phyloP scores from a whole-genome alignment of 192 early-diverging fungal species.

The Endogone sp. region DNA sequence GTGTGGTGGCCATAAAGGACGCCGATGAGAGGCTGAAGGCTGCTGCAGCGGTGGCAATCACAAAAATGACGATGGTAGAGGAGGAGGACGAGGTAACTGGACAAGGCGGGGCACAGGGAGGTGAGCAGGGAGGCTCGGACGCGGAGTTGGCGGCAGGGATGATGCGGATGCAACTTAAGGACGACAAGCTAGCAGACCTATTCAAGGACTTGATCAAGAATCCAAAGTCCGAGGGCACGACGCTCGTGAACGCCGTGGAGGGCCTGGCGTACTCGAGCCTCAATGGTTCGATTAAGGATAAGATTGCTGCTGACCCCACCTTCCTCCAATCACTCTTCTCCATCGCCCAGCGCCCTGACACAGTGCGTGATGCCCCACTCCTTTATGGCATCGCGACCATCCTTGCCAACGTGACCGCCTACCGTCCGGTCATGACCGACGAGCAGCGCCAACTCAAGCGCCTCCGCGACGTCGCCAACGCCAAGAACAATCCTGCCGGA shows the following conservation, averaged over 20 bases:
- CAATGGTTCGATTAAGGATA: slow-evolving; percentile 63
- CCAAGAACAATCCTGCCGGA: slow-evolving; percentile 8
- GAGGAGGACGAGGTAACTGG: not conserved
- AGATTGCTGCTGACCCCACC: slow-evolving; percentile 48
- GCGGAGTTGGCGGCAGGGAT: slow-evolving; percentile 40
- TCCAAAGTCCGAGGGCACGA: not conserved
- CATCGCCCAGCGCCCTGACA: slow-evolving; percentile 37
- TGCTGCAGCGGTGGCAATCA: slow-evolving; percentile 53
- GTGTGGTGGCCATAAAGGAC: slow-evolving; percentile 21
- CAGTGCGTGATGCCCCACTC: slow-evolving; percentile 43
- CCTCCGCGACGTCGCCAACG: slow-evolving; percentile 39
- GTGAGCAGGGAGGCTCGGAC: slow-evolving; percentile 21
- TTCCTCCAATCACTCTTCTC: slow-evolving; percentile 58
- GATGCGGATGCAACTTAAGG: slow-evolving; percentile 19
- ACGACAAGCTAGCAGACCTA: slow-evolving; percentile 39
- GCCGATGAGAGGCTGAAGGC: slow-evolving; percentile 46
- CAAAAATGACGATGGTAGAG: slow-evolving; percentile 47
- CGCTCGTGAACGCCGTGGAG: slow-evolving; percentile 44
- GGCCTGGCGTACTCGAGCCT: slow-evolving; percentile 80
- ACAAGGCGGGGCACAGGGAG: slow-evolving; percentile 5
- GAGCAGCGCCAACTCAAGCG: slow-evolving; percentile 81
- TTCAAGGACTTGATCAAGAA: slow-evolving; percentile 53
- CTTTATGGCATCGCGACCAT: slow-evolving; percentile 75
- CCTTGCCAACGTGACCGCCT: slow-evolving; percentile 70
- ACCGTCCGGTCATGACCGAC: slow-evolving; percentile 61